Evolutionary conservation across 108 stramenopile genomes (phyloP), one percentile per base, ranked within the genome.

Genomic region (Discostella stelligeroides): DNA sequence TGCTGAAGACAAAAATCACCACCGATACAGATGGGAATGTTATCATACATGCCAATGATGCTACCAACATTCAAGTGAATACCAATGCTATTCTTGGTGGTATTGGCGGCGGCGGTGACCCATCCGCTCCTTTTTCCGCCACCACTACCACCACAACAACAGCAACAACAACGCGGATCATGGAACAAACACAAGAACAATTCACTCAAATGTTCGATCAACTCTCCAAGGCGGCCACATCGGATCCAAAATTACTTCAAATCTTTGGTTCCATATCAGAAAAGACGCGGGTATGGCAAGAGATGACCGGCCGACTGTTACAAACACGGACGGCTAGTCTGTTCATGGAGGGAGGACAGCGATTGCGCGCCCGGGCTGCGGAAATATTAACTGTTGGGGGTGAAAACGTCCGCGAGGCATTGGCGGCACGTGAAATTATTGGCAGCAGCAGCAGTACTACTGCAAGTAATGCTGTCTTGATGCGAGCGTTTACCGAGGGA

Each of bases 401-500:
- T 39, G 62, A 82, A 21, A 72, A 86, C 38, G 80, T 85, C 80
- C 80, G 82, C 10, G 88, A 84, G 45, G 80, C 83, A 58, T 63
- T 86, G 63, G 85, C 82, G n/a, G 67, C 41, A 18, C 11, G 54
- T 18, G 43, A 27, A n/a, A n/a, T n/a, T n/a, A n/a, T n/a, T n/a
- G n/a, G n/a, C 41, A 10, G 45, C 20, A 29, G 12, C 13, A 20
- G 56, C 1, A 60, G 40, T 27, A 29, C 9, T 27, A 37, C 10
- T 17, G 49, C 51, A 9, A 39, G 40, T 24, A 51, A 27, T 4
- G 76, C 81, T 27, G 82, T 84, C 40, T 79, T 90, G 7, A 90
- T 88, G 10, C 87, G 88, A 25, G 88, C 91, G 1, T 92, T 95
- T 58, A 92, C 90, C 0, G 95, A 95, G 67, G 90, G 90, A 28